Evolutionary conservation across 2,329 filamentous ascomycete species (phyloP), one percentile per base, ranked within the genome.

Genomic region (Fusarium pininemorale): DNA sequence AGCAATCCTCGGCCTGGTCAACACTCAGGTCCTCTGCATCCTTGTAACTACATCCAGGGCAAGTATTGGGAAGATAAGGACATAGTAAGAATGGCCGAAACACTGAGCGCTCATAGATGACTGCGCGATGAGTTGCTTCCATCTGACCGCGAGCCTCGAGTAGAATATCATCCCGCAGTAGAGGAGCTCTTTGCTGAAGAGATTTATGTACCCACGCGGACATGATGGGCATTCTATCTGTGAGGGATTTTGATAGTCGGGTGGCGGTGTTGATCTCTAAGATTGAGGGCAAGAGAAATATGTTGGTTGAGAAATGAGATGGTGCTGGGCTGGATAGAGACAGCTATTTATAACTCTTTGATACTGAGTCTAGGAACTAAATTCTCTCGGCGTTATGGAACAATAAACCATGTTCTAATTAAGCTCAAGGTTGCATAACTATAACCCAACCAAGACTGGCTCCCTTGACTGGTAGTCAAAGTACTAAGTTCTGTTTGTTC

Each of bases 211-310:
- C n/a, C n/a, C n/a, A n/a, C n/a, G n/a, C n/a, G n/a, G n/a, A 35
- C 39, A n/a, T n/a, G 11, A 16, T 42, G 41, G 41, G 22, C 41
- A 11, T 16, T n/a, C 41, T 10, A 22, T 42, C 14, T n/a, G 14
- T 16, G 3, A 22, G 6, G 0, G n/a, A n/a, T 42, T 42, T 42
- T n/a, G 14, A n/a, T n/a, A 42, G 6, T 11, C 0, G 0, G 22
- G 14, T n/a, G 14, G 39, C 6, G 3, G 22, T 42, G 41, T 16
- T 42, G 14, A n/a, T 42, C 41, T 42, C 13, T n/a, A 1, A n/a
- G 41, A 0, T 42, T 42, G 41, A 16, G 3, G 41, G 22, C 11
- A 1, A n/a, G 41, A 16, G 14, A 0, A 11, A 42, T 42, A n/a
- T 15, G 41, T 5, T 16, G 0, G 22, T 11, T 42, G 41, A 42